Conservation (phyloP, 805 yeast species). For the Candida endomychidarum region DNA sequence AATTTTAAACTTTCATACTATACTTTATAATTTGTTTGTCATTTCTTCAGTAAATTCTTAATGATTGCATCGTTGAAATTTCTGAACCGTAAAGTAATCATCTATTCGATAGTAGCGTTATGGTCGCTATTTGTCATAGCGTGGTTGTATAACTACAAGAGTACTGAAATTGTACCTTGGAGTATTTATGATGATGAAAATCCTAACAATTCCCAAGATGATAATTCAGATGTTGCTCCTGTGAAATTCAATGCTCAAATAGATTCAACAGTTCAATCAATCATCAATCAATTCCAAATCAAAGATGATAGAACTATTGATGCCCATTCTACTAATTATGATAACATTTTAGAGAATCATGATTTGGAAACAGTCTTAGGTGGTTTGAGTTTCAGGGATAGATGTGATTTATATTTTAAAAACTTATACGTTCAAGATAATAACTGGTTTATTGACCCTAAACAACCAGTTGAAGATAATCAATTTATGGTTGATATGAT, state of each 20-base stretch:
- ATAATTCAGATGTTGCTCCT: not conserved
- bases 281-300: conserved; percentile 16
- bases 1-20: no score
- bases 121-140: conserved; percentile 1
- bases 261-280: conserved; percentile 14
- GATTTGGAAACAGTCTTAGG: conserved; percentile 7
- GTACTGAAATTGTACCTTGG: not conserved
- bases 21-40: no score
- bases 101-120: not conserved
- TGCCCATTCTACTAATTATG: conserved; percentile 22
- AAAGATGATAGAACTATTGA: conserved; percentile 22
- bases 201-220: no score
- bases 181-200: conserved; percentile 17
- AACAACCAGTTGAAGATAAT: conserved; percentile 29
- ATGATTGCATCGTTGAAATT: not conserved
- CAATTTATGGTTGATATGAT: conserved; percentile 42
- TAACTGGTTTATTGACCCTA: conserved; percentile 47
- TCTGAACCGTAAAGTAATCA: not conserved
- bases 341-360: conserved; percentile 12
- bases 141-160: not conserved
- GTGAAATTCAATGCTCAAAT: conserved; percentile 9
- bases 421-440: conserved; percentile 37
- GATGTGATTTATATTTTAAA: conserved; percentile 48
- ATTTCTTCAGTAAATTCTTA: no score
- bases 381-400: conserved; percentile 26